Evolutionary conservation across 1,284 basidiomycete genomes (phyloP).

Genomic region (Austroboletus niveus): DNA sequence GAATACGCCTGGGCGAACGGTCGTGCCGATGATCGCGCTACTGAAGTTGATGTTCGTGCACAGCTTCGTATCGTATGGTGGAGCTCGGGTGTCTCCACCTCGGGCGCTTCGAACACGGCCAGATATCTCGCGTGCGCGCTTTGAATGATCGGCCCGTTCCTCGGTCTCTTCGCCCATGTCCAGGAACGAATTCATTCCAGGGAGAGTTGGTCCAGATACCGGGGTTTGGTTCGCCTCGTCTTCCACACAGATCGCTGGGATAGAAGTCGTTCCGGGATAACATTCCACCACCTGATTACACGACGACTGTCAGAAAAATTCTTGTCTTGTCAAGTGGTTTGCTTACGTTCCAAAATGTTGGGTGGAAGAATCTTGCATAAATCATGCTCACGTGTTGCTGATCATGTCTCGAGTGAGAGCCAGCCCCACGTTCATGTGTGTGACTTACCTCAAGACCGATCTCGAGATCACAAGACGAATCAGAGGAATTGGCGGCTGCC

Average conservation of each 20-base stretch:
- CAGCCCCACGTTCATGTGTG: not conserved
- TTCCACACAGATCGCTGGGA: conserved; percentile 24
- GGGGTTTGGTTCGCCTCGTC: conserved; percentile 13
- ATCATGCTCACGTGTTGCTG: conserved; percentile 23
- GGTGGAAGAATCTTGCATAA: conserved; percentile 24
- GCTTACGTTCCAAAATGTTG: conserved; percentile 25
- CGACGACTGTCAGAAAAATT: not conserved
- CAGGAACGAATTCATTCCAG: conserved; percentile 18
- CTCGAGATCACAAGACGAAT: conserved; percentile 12
- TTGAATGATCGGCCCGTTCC: not conserved
- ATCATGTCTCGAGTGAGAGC: not conserved
- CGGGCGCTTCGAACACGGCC: not conserved
- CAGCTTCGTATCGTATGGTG: conserved; percentile 22
- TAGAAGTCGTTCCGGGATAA: conserved; percentile 14
- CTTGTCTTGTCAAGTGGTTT: too few relatives aligned
- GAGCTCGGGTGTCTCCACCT: not conserved
- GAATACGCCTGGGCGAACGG: conserved; percentile 8
- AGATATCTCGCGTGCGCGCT: not conserved
- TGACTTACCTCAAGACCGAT: conserved; percentile 11
- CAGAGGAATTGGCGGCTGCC: not conserved
- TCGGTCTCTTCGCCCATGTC: conserved; percentile 13
- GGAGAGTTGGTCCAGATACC: not conserved
- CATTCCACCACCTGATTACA: conserved; percentile 14
- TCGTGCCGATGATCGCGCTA: conserved; percentile 19
- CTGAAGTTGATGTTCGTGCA: conserved; percentile 8